Percentiles rank a stretch among this genome's conserved stretches.
These are phyloP conservation scores for Teratosphaeria gauchensis DNA, from an alignment of 2,329 filamentous ascomycete genomes.

Conservation along the genomic window DNA sequence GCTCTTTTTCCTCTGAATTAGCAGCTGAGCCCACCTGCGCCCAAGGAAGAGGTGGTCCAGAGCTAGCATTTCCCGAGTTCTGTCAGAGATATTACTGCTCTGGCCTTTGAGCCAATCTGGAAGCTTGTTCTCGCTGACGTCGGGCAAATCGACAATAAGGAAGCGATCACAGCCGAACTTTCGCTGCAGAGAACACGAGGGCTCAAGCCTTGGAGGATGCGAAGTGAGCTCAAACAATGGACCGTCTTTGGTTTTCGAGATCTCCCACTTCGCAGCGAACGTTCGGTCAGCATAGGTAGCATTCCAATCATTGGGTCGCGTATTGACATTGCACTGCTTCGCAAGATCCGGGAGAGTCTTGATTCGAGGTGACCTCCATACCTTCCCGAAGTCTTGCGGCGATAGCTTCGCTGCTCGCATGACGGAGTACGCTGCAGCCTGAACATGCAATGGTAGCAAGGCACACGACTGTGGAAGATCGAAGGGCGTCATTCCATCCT, in stretches of 20 bases:
- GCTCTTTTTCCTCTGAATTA: constrained; percentile 26
- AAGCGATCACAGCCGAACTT: constrained; percentile 31
- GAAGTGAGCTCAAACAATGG: constrained; percentile 15
- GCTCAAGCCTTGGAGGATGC: constrained; percentile 11
- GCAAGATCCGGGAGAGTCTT: constrained; percentile 6
- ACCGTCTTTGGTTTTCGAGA: constrained; percentile 3
- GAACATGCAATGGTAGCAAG: constrained; percentile 9
- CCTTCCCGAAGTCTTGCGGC: constrained; percentile 2
- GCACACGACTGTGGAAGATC: constrained; percentile 8
- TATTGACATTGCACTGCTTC: background rate
- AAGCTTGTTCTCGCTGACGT: constrained; percentile 11
- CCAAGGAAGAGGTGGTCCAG: constrained; percentile 31
- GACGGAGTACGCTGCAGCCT: constrained; percentile 14
- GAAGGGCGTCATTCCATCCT: constrained; percentile 7
- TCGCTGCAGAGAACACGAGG: constrained; percentile 17
- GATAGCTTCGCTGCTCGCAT: constrained; percentile 9
- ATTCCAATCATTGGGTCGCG: constrained; percentile 7
- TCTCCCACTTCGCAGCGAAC: background rate
- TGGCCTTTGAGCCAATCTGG: constrained; percentile 8
- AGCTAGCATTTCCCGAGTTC: constrained; percentile 27
- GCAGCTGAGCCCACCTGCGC: constrained; percentile 32
- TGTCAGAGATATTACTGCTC: constrained; percentile 7
- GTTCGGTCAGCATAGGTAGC: constrained; percentile 3
- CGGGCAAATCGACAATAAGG: constrained; percentile 30
- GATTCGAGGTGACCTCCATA: constrained; percentile 6